Evolutionary conservation across 2,329 filamentous ascomycete genomes (phyloP).

Genomic region (Fusarium sp.): DNA sequence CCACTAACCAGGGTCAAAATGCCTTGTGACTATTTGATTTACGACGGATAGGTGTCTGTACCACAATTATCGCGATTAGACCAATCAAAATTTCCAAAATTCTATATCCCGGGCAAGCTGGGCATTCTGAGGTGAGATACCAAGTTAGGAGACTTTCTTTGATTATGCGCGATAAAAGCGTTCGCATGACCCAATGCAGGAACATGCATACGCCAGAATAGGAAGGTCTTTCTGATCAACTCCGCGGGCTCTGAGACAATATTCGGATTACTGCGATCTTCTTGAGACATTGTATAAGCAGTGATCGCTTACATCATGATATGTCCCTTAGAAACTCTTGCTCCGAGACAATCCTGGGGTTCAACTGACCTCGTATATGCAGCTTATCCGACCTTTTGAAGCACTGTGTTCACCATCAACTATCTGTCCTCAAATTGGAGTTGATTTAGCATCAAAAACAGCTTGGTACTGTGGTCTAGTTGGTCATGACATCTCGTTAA

Average conservation of each 20-base stretch:
- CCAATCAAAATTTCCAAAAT: no score
- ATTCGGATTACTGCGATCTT: neutral
- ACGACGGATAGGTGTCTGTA: no score
- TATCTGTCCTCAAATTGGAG: accelerated
- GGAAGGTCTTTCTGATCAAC: neutral
- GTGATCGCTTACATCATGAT: neutral
- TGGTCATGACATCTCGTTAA: neutral
- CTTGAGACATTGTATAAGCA: neutral
- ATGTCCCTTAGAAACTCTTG: neutral
- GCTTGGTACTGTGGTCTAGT: neutral
- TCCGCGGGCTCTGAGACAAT: neutral
- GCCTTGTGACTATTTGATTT: no score
- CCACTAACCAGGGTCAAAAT: no score
- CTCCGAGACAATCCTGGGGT: neutral
- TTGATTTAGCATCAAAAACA: neutral
- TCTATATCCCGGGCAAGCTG: no score
- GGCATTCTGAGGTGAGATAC: neutral
- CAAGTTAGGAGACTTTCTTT: no score
- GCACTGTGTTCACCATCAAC: accelerated
- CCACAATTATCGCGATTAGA: no score
- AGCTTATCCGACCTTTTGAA: no score
- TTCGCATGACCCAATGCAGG: neutral
- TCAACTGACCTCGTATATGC: neutral
- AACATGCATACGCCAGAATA: neutral
- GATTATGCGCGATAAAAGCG: neutral